Conservation (phyloP, 2,329 filamentous ascomycete species). For the Trichoderma citrinoviride region DNA sequence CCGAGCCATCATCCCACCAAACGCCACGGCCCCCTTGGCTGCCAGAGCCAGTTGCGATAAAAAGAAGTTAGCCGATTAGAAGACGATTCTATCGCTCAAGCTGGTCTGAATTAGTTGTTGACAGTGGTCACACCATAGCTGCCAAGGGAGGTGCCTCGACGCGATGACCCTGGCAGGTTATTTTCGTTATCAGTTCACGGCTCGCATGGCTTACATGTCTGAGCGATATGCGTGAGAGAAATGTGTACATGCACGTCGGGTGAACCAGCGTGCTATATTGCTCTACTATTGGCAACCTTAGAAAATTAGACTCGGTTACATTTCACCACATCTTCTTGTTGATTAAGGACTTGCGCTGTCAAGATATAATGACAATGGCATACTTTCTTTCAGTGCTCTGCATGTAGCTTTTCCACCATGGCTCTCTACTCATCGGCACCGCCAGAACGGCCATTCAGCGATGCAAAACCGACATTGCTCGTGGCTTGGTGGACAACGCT, state of each 20-base stretch:
- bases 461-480: constrained; percentile 9
- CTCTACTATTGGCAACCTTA: neutral
- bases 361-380: neutral
- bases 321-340: neutral
- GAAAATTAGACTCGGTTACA: neutral
- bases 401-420: neutral
- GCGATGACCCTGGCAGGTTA: neutral
- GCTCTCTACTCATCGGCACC: constrained; percentile 5
- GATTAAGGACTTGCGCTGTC: neutral
- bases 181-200: constrained; percentile 4
- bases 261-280: neutral
- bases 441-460: constrained; percentile 9
- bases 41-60: neutral
- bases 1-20: neutral
- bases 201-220: neutral
- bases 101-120: neutral
- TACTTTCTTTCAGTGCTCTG: neutral
- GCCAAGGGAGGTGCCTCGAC: neutral
- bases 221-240: neutral
- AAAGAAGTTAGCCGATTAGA: neutral
- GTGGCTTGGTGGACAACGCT: constrained; percentile 15
- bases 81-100: neutral
- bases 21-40: neutral
- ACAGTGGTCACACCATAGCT: constrained; percentile 1
- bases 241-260: neutral